A percentile compares a stretch with the other conserved stretches of the same genome.
These are phyloP conservation scores for Russula vinacea DNA, from an alignment of 768 basidiomycete genomes.

Conservation along the genomic window DNA sequence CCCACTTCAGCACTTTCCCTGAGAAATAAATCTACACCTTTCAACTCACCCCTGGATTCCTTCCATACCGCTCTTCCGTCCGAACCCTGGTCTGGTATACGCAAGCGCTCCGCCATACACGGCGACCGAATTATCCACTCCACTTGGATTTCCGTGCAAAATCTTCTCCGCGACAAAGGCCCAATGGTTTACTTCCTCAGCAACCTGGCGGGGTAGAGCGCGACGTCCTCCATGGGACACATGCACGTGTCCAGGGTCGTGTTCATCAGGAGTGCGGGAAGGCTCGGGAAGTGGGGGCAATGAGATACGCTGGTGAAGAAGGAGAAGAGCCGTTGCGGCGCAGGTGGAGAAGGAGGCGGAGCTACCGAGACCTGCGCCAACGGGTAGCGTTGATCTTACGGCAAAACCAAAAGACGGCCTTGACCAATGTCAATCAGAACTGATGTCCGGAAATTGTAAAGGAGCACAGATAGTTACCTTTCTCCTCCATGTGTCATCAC, in stretches of 20 bases:
- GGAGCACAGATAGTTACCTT: constrained; percentile 46
- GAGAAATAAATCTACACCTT: not conserved
- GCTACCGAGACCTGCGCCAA: constrained; percentile 94
- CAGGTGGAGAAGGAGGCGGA: constrained; percentile 95
- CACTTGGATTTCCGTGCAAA: constrained; percentile 94
- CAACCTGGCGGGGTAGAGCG: constrained; percentile 57
- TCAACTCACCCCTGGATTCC: constrained; percentile 67
- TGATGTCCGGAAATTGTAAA: constrained; percentile 7
- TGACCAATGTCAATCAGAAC: constrained; percentile 19
- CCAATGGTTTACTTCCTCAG: constrained; percentile 86
- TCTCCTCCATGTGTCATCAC: constrained; percentile 53
- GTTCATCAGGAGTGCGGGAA: constrained; percentile 36
- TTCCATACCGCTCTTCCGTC: constrained; percentile 78
- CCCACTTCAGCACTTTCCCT: not conserved
- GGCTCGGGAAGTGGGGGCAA: constrained; percentile 52
- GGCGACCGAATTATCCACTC: constrained; percentile 93
- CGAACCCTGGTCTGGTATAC: constrained; percentile 80
- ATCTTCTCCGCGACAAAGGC: constrained; percentile 96
- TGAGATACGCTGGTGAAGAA: constrained; percentile 67
- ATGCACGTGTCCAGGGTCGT: constrained; percentile 53
- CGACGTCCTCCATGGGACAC: constrained; percentile 63
- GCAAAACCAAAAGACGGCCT: constrained; percentile 80
- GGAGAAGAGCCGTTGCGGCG: constrained; percentile 72
- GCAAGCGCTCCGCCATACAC: constrained; percentile 90
- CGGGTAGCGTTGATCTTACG: constrained; percentile 84